Evolutionary conservation across 2,329 filamentous ascomycete species (phyloP), one percentile per base, ranked within the genome.

Genomic region (Colletotrichum abscissum): DNA sequence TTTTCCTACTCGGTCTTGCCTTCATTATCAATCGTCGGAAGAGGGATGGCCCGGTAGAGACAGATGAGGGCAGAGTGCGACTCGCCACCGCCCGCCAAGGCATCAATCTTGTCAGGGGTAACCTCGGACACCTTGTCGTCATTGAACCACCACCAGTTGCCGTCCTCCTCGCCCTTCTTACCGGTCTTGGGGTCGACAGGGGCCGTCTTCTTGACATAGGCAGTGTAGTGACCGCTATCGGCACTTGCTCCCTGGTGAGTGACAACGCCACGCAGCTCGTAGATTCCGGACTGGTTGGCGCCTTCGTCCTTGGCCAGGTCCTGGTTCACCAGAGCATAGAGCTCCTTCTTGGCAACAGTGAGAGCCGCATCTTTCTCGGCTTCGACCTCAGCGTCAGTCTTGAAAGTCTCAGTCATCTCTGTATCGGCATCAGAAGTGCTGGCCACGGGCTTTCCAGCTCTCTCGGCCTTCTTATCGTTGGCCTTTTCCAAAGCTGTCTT

Each of bases 111-210:
- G 78, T 98, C 96, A 30, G 91, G 87, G 19, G 94, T 91, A 33
- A 99, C 97, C 86, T 99, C 97, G 16, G 93, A 92, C 42, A 99
- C 97, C 86, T 95, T 97, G 81, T 99, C 96, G 79, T 99, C 97
- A 83, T 99, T 98, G 89, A 99, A 99, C 96, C 97, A 99, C 96
- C 97, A 99, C 97, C 97, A 99, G 79, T 95, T 98, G 77, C 94
- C 95, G 80, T 97, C 95, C 80, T 97, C 95, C 79, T 93, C 91
- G 67, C 90, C 91, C 78, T 91, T 87, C 86, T 95, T 94, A 76
- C 94, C 95, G 24, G 92, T 94, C 79, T 92, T 91, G 19, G 92
- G 88, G 77, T 97, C 93, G 71, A 94, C 85, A 11, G 87, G 85
- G 0, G 90, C 92, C 74, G 92, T 88, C 89, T 99, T 98, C 89